Base-by-base conservation (phyloP, 1,284 basidiomycete species). In the Trametes versicolor region DNA sequence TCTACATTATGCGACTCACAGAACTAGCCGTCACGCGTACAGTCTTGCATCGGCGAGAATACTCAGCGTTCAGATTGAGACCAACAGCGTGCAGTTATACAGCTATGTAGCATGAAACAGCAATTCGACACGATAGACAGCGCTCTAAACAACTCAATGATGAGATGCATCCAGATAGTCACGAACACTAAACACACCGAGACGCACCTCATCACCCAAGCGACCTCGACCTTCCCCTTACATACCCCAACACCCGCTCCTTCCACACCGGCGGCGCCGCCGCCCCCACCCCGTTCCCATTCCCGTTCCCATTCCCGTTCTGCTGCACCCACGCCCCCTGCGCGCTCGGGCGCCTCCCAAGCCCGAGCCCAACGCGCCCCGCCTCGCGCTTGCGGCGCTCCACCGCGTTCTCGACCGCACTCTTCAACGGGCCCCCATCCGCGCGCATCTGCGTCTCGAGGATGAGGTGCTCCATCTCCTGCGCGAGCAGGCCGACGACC, bases 381-480 rank as follows among this genome's bases (percentile, higher is more conserved):
- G 27, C 43, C 54, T 62, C 63, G 50, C 62, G 19, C 55, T 61
- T 64, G 25, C 65, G 47, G n/a, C 70, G 59, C 56, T 66, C 66
- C 4, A 74, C 59, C 3, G 69, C 72, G n/a, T 62, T 60, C 34
- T 73, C 71, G 7, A 74, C 64, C 27, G 69, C 68, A 61, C 68
- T 82, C 70, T 77, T 75, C 60, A 90, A 78, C 17, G 87, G 88
- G 4, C 86, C 88, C 0, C 71, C 78, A 37, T 86, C 81, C 60
- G 78, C 80, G 74, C 81, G 84, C 34, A 92, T 76, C 68, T 83
- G 84, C 43, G 79, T 79, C 76, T 92, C 90, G 8, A 92, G 82
- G 54, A 91, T 77, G 72, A 91, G 82, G 45, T 85, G 79, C 73
- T 88, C 85, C 82, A 91, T 87, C 75, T 89, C 88, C 17, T 74